Base-by-base conservation (phyloP, 1,139 yeast genomes). In the Spathaspora jeffriesii region DNA sequence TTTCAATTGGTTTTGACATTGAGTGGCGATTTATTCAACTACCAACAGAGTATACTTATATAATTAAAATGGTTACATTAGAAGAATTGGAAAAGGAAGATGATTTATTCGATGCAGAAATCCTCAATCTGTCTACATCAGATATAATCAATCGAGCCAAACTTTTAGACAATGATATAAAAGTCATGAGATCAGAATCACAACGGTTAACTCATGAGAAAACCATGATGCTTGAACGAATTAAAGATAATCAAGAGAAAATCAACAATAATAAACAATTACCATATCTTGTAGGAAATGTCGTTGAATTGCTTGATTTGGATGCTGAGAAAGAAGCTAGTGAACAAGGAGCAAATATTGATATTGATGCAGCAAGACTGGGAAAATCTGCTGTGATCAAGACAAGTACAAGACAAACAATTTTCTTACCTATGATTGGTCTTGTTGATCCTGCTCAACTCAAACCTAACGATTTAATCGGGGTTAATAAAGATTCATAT, bases 371-470 rank as follows among this genome's bases (percentile, higher is more conserved):
- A 46, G 82, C 96, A 11, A 82, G 97, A 55, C 81, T 84, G 40
- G 99, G 99, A n/a, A 91, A 93, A 68, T 90, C 96, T 11, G 99
- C 99, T 1, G 99, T 95, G 27, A 89, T 95, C 56, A 93, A 95
- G 71, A 95, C 99, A 0, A 89, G 97, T 1, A 93, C 99, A 2
- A 82, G 99, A 63, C 99, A 95, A 65, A 95, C 99, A 8, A 96
- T 95, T 41, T 95, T 93, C 60, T 75, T 95, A 61, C 99, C 99
- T 39, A 80, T 95, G 70, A 89, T 93, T 54, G 99, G 99, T 18
- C 75, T 95, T 50, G 99, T 95, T 22, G 97, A 92, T 58, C 91
- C 96, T 1, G 84, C 84, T 43, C 80, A 78, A 25, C 78, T 95
- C 59, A 93, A 90, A 67, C 99, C 99, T 20, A 96, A 96, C 58